These are phyloP conservation scores for Suillus tomentosus DNA, from an alignment of 768 basidiomycete genomes.

Conservation along the genomic window DNA sequence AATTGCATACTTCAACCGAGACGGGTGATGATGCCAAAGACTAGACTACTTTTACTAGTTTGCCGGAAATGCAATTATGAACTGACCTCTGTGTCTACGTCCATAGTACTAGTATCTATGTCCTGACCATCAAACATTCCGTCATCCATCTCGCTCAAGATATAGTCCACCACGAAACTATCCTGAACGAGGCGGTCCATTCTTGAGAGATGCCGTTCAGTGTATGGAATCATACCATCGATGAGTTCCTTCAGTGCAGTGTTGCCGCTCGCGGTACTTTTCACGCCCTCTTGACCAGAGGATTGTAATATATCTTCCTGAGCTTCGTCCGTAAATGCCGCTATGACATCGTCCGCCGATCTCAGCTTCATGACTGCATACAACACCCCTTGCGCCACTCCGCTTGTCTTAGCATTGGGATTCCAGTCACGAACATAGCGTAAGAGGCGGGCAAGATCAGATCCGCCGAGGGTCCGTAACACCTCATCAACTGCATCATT, in stretches of 20 bases:
- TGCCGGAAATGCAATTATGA: not conserved
- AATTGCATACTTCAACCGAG: constrained; percentile 8
- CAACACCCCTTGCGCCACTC: constrained; percentile 82
- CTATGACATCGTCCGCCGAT: constrained; percentile 70
- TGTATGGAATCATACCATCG: constrained; percentile 89
- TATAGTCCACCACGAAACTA: constrained; percentile 92
- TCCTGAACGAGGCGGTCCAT: constrained; percentile 90
- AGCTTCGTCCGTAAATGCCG: constrained; percentile 50
- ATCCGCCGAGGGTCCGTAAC: constrained; percentile 64
- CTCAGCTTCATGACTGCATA: constrained; percentile 80
- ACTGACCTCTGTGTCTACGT: constrained; percentile 30
- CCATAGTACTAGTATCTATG: constrained; percentile 42
- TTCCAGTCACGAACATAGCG: constrained; percentile 92
- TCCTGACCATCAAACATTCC: constrained; percentile 63
- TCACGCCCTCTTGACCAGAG: constrained; percentile 34
- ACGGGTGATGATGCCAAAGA: not conserved
- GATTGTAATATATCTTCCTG: constrained; percentile 17
- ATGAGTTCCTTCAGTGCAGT: constrained; percentile 69
- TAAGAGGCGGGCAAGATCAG: constrained; percentile 81
- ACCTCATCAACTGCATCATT: constrained; percentile 77
- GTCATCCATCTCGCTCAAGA: constrained; percentile 85
- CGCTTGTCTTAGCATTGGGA: constrained; percentile 85
- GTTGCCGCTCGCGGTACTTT: constrained; percentile 19
- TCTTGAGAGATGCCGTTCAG: constrained; percentile 86
- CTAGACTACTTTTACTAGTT: constrained; percentile 22